phyloP scores from a whole-genome alignment of 2,329 filamentous ascomycete genomes.

The Epichloe festucae region DNA sequence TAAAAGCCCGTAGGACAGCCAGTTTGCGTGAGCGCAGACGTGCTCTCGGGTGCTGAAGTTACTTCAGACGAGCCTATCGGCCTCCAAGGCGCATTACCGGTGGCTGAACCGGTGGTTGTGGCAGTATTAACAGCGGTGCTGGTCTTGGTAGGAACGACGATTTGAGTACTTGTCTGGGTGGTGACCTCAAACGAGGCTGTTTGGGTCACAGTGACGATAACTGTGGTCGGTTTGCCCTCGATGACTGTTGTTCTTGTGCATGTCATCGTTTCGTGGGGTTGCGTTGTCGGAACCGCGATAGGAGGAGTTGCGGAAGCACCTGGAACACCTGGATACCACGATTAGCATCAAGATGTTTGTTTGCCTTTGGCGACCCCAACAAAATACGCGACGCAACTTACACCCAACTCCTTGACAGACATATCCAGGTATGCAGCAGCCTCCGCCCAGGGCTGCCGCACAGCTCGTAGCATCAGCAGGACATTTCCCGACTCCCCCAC shows the following conservation, averaged over 20 bases:
- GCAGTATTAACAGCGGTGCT: constrained; percentile 20
- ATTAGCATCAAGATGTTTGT: not conserved
- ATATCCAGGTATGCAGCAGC: constrained; percentile 64
- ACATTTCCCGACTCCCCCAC: constrained; percentile 52
- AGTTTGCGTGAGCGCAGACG: constrained; percentile 22
- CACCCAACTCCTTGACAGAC: constrained; percentile 59
- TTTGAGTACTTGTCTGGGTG: constrained; percentile 16
- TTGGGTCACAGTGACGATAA: constrained; percentile 28
- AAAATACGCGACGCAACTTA: constrained; percentile 26
- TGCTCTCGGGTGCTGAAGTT: constrained; percentile 22
- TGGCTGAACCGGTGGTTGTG: constrained; percentile 21
- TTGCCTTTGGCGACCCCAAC: not conserved
- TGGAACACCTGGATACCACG: constrained; percentile 15
- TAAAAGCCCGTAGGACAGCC: constrained; percentile 84
- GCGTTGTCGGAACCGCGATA: constrained; percentile 10
- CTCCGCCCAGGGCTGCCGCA: constrained; percentile 51
- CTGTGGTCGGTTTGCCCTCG: constrained; percentile 24
- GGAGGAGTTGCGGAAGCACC: constrained; percentile 18
- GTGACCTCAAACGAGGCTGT: constrained; percentile 24
- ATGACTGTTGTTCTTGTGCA: constrained; percentile 26
- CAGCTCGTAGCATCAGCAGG: constrained; percentile 50
- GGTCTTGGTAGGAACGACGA: constrained; percentile 12
- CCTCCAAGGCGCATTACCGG: constrained; percentile 33
- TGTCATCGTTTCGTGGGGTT: constrained; percentile 20
- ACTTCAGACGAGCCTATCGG: constrained; percentile 22